phyloP scores from a whole-genome alignment of 345 rosid genomes.

The Rubroshorea leprosula region DNA sequence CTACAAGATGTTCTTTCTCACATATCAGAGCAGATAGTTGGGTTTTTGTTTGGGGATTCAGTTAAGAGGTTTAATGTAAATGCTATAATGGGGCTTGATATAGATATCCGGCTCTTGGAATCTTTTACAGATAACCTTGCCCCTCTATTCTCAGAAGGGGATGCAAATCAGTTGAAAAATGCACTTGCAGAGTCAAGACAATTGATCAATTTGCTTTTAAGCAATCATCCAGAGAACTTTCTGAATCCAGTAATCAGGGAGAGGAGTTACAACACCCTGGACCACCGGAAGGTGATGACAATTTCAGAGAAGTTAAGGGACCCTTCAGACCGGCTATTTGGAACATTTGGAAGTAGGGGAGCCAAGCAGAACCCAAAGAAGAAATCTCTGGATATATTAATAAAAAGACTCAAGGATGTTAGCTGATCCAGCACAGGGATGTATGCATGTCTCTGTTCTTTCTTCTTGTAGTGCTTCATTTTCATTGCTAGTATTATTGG shows the following conservation, averaged over 20 bases:
- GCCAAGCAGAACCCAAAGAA: slow-evolving; percentile 80
- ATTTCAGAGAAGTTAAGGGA: slow-evolving; percentile 89
- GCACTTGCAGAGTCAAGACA: slow-evolving; percentile 82
- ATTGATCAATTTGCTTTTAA: slow-evolving; percentile 71
- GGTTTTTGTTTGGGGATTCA: slow-evolving; percentile 54
- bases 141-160: slow-evolving; percentile 64
- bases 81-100: slow-evolving; percentile 78
- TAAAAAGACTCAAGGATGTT: slow-evolving; percentile 83
- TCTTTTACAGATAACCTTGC: slow-evolving; percentile 78
- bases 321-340: slow-evolving; percentile 82
- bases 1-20: slow-evolving; percentile 74
- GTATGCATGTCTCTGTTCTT: slow-evolving; percentile 24
- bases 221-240: slow-evolving; percentile 87
- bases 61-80: slow-evolving; percentile 77
- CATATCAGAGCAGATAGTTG: slow-evolving; percentile 81
- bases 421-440: slow-evolving; percentile 41
- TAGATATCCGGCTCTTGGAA: slow-evolving; percentile 75
- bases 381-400: slow-evolving; percentile 84
- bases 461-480: slow-evolving; percentile 24
- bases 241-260: slow-evolving; percentile 81
- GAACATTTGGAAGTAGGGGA: slow-evolving; percentile 89
- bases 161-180: slow-evolving; percentile 67
- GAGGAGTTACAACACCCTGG: slow-evolving; percentile 77
- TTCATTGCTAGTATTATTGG: slow-evolving; percentile 19
- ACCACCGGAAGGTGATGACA: slow-evolving; percentile 66